A percentile compares a stretch with the other conserved stretches of the same genome.
phyloP scores from a whole-genome alignment of 768 basidiomycete genomes.

The Boletus vermiculosoides region DNA sequence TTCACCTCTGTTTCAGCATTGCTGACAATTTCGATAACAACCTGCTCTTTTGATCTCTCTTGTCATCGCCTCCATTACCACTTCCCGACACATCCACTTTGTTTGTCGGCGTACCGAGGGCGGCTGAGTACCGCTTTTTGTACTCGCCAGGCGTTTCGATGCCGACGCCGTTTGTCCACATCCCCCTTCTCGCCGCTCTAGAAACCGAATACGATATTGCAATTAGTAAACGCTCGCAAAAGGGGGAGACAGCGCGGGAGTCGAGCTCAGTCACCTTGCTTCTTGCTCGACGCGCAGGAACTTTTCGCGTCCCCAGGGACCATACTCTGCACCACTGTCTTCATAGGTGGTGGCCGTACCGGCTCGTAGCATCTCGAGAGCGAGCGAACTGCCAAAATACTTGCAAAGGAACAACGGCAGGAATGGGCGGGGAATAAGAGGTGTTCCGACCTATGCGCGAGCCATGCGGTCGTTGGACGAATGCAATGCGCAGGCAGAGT shows the following conservation, averaged over 20 bases:
- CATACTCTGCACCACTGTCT: conserved; percentile 79
- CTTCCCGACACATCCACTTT: neutral
- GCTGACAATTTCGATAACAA: conserved; percentile 9
- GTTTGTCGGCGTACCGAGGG: conserved; percentile 4
- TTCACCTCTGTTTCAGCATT: conserved; percentile 3
- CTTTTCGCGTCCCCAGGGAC: conserved; percentile 59
- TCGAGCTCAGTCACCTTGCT: conserved; percentile 52
- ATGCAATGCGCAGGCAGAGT: neutral
- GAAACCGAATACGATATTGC: neutral
- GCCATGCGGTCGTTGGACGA: neutral
- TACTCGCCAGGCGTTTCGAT: conserved; percentile 77
- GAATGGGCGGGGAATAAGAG: conserved; percentile 47
- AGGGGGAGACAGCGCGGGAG: neutral
- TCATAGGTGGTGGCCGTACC: conserved; percentile 79
- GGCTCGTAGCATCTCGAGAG: conserved; percentile 73
- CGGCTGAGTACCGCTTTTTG: conserved; percentile 60
- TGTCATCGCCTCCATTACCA: neutral
- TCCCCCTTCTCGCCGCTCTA: conserved; percentile 64
- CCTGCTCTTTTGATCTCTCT: neutral
- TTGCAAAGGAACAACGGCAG: conserved; percentile 49
- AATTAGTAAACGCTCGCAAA: neutral
- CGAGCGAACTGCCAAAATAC: conserved; percentile 44
- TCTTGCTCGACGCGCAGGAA: conserved; percentile 61
- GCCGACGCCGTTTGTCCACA: conserved; percentile 61
- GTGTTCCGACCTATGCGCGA: conserved; percentile 61